These are phyloP conservation scores for Arachis hypogaea DNA, from an alignment of 306 rosid species.

Conservation along the genomic window DNA sequence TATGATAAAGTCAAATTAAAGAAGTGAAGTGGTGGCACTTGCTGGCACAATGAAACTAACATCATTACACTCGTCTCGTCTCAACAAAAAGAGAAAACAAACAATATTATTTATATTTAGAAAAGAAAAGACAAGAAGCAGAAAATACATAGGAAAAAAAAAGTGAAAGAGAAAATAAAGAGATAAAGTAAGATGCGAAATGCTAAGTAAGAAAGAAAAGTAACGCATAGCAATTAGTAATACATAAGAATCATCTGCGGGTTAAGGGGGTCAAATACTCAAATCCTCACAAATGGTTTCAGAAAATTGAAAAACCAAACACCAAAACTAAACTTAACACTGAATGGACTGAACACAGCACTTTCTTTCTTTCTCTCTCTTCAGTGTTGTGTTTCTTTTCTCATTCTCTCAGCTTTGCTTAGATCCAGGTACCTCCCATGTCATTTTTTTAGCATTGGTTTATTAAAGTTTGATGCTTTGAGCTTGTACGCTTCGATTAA, in stretches of 20 bases:
- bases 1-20: background rate
- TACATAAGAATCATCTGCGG: constrained; percentile 27
- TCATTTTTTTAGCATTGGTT: constrained; percentile 33
- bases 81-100: constrained; percentile 37
- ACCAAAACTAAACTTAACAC: background rate
- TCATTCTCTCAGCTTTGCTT: constrained; percentile 30
- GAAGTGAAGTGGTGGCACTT: constrained; percentile 22
- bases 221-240: background rate
- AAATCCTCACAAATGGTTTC: constrained; percentile 6
- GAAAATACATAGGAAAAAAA: constrained; percentile 24
- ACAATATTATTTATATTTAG: background rate
- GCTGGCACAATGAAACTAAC: constrained; percentile 33
- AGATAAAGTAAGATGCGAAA: constrained; percentile 34
- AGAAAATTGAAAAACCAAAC: background rate
- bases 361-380: background rate
- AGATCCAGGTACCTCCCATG: constrained; percentile 73
- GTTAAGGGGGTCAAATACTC: constrained; percentile 65
- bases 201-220: constrained; percentile 15
- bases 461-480: background rate
- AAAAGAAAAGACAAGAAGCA: constrained; percentile 32
- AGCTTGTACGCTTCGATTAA: constrained; percentile 18
- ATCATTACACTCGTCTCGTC: constrained; percentile 42
- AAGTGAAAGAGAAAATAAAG: background rate
- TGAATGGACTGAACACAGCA: background rate
- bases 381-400: background rate